Base-by-base conservation (phyloP, 1,284 basidiomycete genomes). In the Naganishia sp. region DNA sequence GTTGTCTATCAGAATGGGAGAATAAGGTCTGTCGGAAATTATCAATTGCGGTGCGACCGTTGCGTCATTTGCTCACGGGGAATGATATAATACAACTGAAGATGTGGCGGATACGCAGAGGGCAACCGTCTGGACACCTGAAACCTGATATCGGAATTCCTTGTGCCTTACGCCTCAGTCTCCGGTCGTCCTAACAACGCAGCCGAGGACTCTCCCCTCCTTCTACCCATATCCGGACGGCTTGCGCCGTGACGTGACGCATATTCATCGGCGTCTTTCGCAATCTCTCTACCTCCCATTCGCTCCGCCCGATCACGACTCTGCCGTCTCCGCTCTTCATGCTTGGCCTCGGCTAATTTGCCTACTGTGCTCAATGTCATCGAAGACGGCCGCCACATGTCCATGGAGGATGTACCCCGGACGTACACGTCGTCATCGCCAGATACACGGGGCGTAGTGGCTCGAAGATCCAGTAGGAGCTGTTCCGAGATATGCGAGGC, bases 221-320 rank as follows among this genome's bases (percentile, higher is more conserved):
- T 58, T 43, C 76, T 51, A 3, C 71, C 66, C 35, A 66, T 68
- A n/a, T 73, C 72, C 2, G 73, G 73, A 49, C 75, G 25, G 35
- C 63, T 68, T 11, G 67, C 72, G 9, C 74, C 72, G n/a, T 64
- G 57, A 2, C 69, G 46, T 17, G 71, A 35, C 2, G 76, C 75
- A 60, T 72, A 73, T 11, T 50, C 21, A 60, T 77, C 72, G 21
- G 72, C 71, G 13, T 72, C 71, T 21, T 72, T 73, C 11, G 73
- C 73, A 46, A 74, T 71, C 53, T 73, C 72, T 45, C 73, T 67
- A 4, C 73, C 74, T 15, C 69, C 65, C 18, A 56, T 15, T 1
- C 45, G 39, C 23, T 28, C 42, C n/a, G 21, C 42, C 42, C 46
- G 32, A 6, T 46, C 41, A 39, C 35, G 35, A 13, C 35, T 39